Percentiles rank a stretch among this genome's conserved stretches.
Conservation (phyloP, 2,329 filamentous ascomycete genomes). For the Colletotrichum lupini region DNA sequence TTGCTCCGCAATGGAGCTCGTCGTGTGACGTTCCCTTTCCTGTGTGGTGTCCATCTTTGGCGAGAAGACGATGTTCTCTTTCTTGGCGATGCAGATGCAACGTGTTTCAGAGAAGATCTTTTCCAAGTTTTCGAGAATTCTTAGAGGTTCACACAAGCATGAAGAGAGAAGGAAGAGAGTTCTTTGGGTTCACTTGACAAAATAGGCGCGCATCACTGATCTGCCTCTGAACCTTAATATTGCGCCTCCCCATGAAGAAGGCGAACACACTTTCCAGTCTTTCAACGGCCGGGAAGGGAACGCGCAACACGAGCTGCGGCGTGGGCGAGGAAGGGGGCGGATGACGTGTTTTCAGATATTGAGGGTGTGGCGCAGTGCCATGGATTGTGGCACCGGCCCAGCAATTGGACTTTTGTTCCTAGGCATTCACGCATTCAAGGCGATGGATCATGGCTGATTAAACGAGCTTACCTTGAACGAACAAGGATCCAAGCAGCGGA, state of each 20-base stretch:
- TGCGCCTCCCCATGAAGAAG: conserved; percentile 13
- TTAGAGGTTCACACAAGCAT: neutral
- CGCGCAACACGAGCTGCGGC: conserved; percentile 22
- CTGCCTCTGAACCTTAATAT: conserved; percentile 26
- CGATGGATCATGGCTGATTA: neutral
- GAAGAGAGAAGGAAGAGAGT: neutral
- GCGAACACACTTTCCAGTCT: conserved; percentile 3
- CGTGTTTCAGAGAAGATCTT: neutral
- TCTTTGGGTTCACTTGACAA: neutral
- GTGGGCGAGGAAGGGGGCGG: neutral
- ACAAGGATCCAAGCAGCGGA: conserved; percentile 8
- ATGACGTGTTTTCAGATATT: conserved; percentile 28
- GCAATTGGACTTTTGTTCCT: neutral
- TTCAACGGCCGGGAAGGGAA: conserved; percentile 3
- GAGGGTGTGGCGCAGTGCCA: conserved; percentile 25
- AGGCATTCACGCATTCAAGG: neutral
- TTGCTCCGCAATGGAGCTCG: conserved; percentile 30
- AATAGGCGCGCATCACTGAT: neutral
- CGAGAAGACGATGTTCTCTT: neutral
- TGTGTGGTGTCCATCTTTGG: conserved; percentile 27
- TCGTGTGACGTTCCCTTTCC: conserved; percentile 21
- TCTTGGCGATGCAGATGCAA: conserved; percentile 2
- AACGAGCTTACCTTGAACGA: conserved; percentile 1
- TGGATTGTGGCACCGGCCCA: conserved; percentile 23
- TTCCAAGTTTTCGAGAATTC: neutral